phyloP scores from a whole-genome alignment of 1,139 yeast species.

The Casaregolazyma suthepensis region DNA sequence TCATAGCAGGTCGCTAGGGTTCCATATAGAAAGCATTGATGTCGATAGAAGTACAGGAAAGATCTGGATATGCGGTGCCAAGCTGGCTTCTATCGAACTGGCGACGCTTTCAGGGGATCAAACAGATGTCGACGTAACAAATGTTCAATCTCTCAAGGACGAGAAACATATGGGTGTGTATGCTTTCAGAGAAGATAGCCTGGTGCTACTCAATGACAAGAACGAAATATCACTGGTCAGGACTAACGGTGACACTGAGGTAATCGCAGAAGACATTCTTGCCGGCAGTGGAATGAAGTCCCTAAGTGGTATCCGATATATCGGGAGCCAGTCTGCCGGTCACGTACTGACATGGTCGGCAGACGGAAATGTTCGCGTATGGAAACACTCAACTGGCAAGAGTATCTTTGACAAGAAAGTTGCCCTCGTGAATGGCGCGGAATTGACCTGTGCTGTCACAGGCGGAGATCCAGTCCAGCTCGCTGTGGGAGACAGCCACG shows the following conservation, averaged over 20 bases:
- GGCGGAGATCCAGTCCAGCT: background rate
- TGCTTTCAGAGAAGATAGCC: background rate
- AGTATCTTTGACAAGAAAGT: background rate
- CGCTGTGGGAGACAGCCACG: constrained; percentile 2
- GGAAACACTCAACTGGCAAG: constrained; percentile 16
- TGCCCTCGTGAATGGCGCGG: background rate
- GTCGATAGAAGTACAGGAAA: background rate
- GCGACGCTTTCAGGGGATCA: background rate
- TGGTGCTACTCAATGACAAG: constrained; percentile 9
- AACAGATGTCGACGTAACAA: background rate
- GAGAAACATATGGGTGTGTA: background rate
- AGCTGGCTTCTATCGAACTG: background rate
- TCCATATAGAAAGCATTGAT: background rate
- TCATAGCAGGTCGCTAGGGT: constrained; percentile 1
- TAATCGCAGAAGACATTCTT: background rate
- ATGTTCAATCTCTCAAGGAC: background rate
- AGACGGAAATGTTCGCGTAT: constrained; percentile 22
- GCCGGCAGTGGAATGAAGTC: constrained; percentile 14
- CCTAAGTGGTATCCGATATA: constrained; percentile 17
- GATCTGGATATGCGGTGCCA: constrained; percentile 2
- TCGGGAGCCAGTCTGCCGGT: constrained; percentile 6
- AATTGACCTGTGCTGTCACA: constrained; percentile 4
- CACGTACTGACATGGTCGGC: constrained; percentile 27
- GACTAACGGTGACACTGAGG: background rate
- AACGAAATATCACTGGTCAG: constrained; percentile 10